Conservation (phyloP, 306 rosid species). For the Biancaea sappan region DNA sequence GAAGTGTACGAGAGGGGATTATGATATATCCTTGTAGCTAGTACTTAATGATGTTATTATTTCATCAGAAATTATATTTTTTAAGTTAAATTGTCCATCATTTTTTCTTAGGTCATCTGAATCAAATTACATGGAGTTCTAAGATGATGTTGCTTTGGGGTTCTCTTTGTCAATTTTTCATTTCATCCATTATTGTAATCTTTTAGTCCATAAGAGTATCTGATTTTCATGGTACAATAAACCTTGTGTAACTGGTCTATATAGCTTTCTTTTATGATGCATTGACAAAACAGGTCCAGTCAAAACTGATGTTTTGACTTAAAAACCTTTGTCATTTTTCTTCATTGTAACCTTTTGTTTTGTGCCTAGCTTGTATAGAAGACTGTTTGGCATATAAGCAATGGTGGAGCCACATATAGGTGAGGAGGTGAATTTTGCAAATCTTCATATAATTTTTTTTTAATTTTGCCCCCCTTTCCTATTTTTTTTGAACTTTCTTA, state of each 20-base stretch:
- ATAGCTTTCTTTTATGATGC: not conserved
- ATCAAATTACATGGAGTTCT: not conserved
- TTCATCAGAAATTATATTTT: not conserved
- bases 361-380: not conserved
- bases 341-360: not conserved
- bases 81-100: not conserved
- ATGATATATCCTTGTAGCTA: not conserved
- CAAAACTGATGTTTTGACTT: not conserved
- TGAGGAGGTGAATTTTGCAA: no score
- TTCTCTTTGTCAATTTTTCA: not conserved
- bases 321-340: not conserved
- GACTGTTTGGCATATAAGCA: not conserved
- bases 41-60: not conserved
- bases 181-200: not conserved
- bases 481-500: no score
- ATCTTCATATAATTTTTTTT: no score
- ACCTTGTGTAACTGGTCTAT: not conserved
- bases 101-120: not conserved
- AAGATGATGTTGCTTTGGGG: not conserved
- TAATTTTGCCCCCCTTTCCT: no score
- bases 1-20: not conserved
- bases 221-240: not conserved
- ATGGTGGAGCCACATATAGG: no score
- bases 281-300: not conserved
- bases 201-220: not conserved